Conservation (phyloP, 768 basidiomycete species). For the Pulveroboletus ravenelii region DNA sequence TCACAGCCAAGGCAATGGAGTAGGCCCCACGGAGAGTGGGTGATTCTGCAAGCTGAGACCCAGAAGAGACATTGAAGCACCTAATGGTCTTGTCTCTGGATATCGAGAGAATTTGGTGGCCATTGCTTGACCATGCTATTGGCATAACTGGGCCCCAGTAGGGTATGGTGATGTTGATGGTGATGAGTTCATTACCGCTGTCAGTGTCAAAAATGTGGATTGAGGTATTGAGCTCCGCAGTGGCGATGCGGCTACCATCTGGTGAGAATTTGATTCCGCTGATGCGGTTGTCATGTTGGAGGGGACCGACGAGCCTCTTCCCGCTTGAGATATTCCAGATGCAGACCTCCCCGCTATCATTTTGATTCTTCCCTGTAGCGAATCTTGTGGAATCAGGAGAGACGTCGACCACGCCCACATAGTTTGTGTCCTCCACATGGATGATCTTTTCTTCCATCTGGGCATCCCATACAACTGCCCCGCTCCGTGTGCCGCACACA, state of each 20-base stretch:
- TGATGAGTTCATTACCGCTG: not conserved
- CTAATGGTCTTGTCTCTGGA: not conserved
- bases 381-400: not conserved
- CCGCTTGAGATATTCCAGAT: not conserved
- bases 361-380: not conserved
- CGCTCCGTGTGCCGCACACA: not conserved
- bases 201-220: not conserved
- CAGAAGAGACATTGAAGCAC: not conserved
- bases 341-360: no score
- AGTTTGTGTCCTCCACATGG: not conserved
- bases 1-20: not conserved
- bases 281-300: not conserved
- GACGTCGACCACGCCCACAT: not conserved
- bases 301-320: not conserved
- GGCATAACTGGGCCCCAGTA: not conserved
- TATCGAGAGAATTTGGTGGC: not conserved
- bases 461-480: not conserved
- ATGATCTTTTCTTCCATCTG: not conserved
- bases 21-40: not conserved
- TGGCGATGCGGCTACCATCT: not conserved
- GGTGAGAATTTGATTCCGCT: not conserved
- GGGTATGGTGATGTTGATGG: not conserved
- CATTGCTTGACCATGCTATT: not conserved
- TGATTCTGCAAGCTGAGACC: not conserved
- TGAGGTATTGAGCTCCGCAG: fast-evolving